A percentile compares a stretch with the other conserved stretches of the same genome.
Conservation (phyloP, 2,329 filamentous ascomycete genomes). For the Fusarium torulosum region DNA sequence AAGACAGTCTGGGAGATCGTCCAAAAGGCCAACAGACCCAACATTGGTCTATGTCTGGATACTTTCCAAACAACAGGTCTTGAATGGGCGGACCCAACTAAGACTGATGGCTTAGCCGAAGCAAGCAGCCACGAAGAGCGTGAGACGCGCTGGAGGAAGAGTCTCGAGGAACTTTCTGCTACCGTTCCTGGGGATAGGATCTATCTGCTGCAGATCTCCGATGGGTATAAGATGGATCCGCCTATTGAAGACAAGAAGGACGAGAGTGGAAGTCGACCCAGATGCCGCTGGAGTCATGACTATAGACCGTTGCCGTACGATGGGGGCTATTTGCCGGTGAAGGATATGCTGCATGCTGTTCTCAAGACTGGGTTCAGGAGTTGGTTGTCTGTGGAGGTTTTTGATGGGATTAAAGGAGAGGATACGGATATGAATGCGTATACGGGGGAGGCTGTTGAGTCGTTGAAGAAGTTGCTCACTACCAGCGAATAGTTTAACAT, state of each 20-base stretch:
- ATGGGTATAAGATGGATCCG: constrained; percentile 74
- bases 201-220: constrained; percentile 79
- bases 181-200: constrained; percentile 77
- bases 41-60: constrained; percentile 81
- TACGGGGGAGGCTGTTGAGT: constrained; percentile 21
- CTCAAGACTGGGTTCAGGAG: constrained; percentile 74
- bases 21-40: constrained; percentile 69
- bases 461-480: constrained; percentile 20
- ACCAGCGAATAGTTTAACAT: neutral
- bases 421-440: constrained; percentile 27
- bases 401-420: constrained; percentile 59
- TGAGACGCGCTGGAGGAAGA: constrained; percentile 63
- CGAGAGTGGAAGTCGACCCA: constrained; percentile 67
- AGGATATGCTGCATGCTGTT: constrained; percentile 74
- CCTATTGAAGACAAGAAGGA: constrained; percentile 64
- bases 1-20: constrained; percentile 78
- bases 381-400: constrained; percentile 78
- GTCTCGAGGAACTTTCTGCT: constrained; percentile 66
- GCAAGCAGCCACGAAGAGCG: constrained; percentile 58
- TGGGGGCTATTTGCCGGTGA: constrained; percentile 77
- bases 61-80: constrained; percentile 81
- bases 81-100: constrained; percentile 80
- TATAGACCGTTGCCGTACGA: constrained; percentile 77
- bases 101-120: constrained; percentile 69
- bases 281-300: constrained; percentile 78